Conservation (phyloP, 768 basidiomycete genomes). For the Paxillus rubicundulus region DNA sequence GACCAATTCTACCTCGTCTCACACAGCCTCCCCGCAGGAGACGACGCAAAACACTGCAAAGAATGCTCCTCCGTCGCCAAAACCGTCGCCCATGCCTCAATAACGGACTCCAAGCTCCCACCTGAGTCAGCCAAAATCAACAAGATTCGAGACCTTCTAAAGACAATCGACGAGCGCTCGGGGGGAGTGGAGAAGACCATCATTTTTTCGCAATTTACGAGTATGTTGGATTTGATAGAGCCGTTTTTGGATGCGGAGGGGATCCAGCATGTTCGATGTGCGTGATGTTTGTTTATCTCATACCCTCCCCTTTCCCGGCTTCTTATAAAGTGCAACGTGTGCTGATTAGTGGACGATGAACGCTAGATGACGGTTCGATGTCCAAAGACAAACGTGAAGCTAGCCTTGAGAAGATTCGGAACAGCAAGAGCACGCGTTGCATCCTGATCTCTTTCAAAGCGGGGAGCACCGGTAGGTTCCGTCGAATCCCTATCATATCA, state of each 20-base stretch:
- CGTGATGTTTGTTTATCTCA: constrained; percentile 34
- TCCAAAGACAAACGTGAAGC: constrained; percentile 69
- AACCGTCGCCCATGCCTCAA: constrained; percentile 43
- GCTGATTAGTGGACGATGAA: not conserved
- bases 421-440: constrained; percentile 53
- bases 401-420: constrained; percentile 71
- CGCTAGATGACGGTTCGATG: constrained; percentile 88
- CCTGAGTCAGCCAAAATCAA: constrained; percentile 85
- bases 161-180: constrained; percentile 57
- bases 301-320: not conserved
- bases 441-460: constrained; percentile 97
- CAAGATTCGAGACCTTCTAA: constrained; percentile 73
- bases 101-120: constrained; percentile 38
- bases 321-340: not conserved
- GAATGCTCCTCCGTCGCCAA: constrained; percentile 57
- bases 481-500: not conserved
- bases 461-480: constrained; percentile 75
- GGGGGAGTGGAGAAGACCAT: constrained; percentile 84
- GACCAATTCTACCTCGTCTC: constrained; percentile 25
- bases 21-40: constrained; percentile 13
- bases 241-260: constrained; percentile 72
- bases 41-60: constrained; percentile 47
- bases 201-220: constrained; percentile 92
- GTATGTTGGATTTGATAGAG: constrained; percentile 82
- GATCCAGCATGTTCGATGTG: constrained; percentile 82